Evolutionary conservation across 495 filamentous ascomycete species (phyloP).

Genomic region (Trichoderma erinaceum): DNA sequence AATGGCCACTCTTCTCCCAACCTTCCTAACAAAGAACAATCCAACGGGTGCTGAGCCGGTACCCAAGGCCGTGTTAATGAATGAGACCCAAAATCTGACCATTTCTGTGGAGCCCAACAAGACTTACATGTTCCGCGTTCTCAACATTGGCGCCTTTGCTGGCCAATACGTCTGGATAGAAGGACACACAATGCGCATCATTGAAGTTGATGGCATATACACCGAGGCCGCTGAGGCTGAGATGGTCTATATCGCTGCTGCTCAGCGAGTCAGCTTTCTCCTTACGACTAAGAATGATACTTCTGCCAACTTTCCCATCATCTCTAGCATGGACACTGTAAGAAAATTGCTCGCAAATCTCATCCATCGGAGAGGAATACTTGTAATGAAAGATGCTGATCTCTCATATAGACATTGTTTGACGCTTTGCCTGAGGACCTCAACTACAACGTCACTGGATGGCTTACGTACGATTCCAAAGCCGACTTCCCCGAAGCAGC

Average conservation of each 20-base stretch:
- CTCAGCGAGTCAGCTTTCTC: conserved; percentile 64
- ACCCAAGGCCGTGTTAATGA: conserved; percentile 61
- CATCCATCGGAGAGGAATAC: neutral
- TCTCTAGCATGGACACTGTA: conserved; percentile 56
- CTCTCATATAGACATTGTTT: conserved; percentile 53
- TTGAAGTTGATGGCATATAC: conserved; percentile 53
- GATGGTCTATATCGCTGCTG: conserved; percentile 61
- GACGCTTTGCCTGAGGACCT: conserved; percentile 57
- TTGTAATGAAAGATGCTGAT: neutral
- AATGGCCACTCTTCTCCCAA: conserved; percentile 51
- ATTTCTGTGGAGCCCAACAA: conserved; percentile 55
- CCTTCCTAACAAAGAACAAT: conserved; percentile 53
- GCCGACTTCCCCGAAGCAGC: conserved; percentile 53
- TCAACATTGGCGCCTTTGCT: conserved; percentile 68
- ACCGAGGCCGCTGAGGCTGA: conserved; percentile 51
- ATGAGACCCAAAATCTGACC: conserved; percentile 55
- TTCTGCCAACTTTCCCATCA: conserved; percentile 58
- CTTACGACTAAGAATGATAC: conserved; percentile 61
- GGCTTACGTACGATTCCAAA: conserved; percentile 64
- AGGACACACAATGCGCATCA: conserved; percentile 57
- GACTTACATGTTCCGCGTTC: conserved; percentile 72
- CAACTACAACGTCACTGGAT: conserved; percentile 73
- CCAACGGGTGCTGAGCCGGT: conserved; percentile 59
- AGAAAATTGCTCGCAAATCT: conserved; percentile 19
- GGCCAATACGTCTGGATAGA: conserved; percentile 69